These are phyloP conservation scores for Coemansia sp. DNA, from an alignment of 192 early-diverging fungal species.

Conservation along the genomic window DNA sequence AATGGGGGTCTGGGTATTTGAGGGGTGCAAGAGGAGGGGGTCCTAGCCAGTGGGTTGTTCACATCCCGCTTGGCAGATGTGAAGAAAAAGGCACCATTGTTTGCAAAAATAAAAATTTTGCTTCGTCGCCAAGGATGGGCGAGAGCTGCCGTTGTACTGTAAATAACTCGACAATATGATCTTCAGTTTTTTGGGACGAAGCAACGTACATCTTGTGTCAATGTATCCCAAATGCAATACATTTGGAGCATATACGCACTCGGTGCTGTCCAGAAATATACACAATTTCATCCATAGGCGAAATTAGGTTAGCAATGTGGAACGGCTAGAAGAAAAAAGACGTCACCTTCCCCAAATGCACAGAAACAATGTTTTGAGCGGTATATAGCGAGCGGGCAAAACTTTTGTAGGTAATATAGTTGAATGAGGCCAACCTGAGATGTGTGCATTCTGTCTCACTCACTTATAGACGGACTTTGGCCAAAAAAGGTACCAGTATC, in stretches of 20 bases:
- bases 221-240: too few species aligned
- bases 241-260: too few species aligned
- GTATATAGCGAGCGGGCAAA: not conserved
- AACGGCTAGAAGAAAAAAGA: not conserved
- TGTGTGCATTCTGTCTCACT: too few species aligned
- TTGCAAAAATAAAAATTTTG: not conserved
- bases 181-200: not conserved
- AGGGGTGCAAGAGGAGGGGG: slow-evolving; percentile 1
- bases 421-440: not conserved
- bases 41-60: slow-evolving; percentile 1
- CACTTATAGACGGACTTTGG: not conserved
- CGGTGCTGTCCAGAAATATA: too few species aligned
- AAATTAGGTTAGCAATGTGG: too few species aligned
- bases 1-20: slow-evolving; percentile 4
- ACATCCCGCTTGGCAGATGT: slow-evolving; percentile 9
- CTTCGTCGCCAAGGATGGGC: slow-evolving; percentile 6
- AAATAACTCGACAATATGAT: slow-evolving; percentile 8
- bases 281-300: too few species aligned
- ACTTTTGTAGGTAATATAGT: not conserved
- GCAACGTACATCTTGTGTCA: too few species aligned
- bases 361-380: not conserved
- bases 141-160: not conserved
- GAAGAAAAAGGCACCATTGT: not conserved
- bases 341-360: slow-evolving; percentile 5
- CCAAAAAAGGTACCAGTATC: not conserved